Base-by-base conservation (phyloP, 2,329 filamentous ascomycete genomes). In the Ilyonectria mors-panacis region DNA sequence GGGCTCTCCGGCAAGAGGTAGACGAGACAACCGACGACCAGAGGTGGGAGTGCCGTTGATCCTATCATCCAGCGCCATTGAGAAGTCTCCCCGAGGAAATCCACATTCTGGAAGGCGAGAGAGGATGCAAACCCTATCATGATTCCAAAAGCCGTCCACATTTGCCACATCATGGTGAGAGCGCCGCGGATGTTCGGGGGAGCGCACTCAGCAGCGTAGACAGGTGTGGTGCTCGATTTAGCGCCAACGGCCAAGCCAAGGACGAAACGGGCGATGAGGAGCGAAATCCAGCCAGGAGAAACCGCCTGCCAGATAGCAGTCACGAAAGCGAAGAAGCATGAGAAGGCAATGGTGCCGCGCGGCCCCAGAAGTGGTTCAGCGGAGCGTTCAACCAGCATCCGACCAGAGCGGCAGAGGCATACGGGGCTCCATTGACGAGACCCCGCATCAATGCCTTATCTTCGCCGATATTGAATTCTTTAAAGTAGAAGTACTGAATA, bases 121-220 rank as follows among this genome's bases (percentile, higher is more conserved):
- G 87, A 86, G 56, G 82, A 85, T 28, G 80, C 82, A 74, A 84
- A 87, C 26, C 88, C 88, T 8, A 85, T 71, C 65, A 78, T 78
- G 59, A 79, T 87, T 2, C 81, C 80, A 13, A 83, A 81, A 19
- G 78, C 78, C 2, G 75, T 78, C 69, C 71, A 78, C 67, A 74
- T 76, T 66, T 80, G 85, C 92, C 93, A 95, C 73, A 90, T 91
- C 93, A 95, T 95, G 69, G 94, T 92, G 10, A 95, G 83, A 12
- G 91, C 92, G 70, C 92, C 91, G 70, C 92, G 87, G 59, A 94
- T 90, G 6, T 83, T 76, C 2, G 91, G 88, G 0, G 92, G 92
- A 0, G 89, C 86, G 53, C 88, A 92, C 77, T 94, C 92, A 1
- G 92, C 92, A 0, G 91, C 89, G 73, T 93, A 94, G 51, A 94